phyloP scores from a whole-genome alignment of 345 rosid species.

The Moringa oleifera region DNA sequence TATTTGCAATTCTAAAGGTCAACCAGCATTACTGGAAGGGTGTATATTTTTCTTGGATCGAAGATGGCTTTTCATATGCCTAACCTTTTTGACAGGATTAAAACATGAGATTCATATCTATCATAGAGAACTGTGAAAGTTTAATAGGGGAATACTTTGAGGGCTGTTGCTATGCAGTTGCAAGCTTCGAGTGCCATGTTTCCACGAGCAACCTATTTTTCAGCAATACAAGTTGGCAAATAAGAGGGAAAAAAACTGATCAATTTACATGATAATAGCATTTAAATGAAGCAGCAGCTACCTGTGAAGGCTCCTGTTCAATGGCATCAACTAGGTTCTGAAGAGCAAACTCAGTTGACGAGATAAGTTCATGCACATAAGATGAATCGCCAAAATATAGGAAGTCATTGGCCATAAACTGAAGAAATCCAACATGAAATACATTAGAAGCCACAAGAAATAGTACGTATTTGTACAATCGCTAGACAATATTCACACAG shows the following conservation, averaged over 20 bases:
- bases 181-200: constrained; percentile 88
- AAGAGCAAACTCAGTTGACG: constrained; percentile 35
- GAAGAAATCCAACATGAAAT: constrained; percentile 13
- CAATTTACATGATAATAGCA: neutral
- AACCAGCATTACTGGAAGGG: no score
- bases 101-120: no score
- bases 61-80: no score
- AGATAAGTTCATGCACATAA: constrained; percentile 50
- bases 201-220: constrained; percentile 59
- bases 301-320: constrained; percentile 67
- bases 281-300: constrained; percentile 13
- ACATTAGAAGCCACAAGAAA: neutral
- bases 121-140: neutral
- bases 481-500: no score
- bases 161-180: constrained; percentile 66
- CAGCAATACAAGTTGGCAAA: constrained; percentile 23
- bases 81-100: no score
- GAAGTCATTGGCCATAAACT: constrained; percentile 59
- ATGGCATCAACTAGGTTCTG: constrained; percentile 43
- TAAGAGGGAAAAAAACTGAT: no score
- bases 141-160: constrained; percentile 41
- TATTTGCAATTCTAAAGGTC: no score
- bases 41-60: no score
- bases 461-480: neutral
- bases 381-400: constrained; percentile 60